Base-by-base conservation (phyloP, 2,329 filamentous ascomycete species). In the Aureobasidium subglaciale region DNA sequence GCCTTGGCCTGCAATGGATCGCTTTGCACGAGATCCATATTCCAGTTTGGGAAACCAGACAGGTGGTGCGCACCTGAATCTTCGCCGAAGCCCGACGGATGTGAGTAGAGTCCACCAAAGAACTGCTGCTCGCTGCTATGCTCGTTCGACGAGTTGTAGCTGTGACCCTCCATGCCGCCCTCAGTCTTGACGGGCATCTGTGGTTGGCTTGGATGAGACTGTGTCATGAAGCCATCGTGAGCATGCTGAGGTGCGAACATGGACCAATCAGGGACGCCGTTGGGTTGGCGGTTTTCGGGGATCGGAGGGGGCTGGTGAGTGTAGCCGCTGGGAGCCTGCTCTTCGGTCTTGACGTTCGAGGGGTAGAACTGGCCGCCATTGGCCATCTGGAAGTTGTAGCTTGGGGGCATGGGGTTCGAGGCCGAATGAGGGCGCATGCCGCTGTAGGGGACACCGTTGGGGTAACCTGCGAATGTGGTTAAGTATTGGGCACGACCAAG, bases 51-150 rank as follows among this genome's bases (percentile, higher is more conserved):
- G 45, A 69, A 66, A 60, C 67, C 64, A 37, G 64, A 64, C 54
- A 68, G 67, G 58, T 63, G 63, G 48, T 65, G 61, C 57, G 68
- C 65, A 60, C 59, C 59, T 60, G 57, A 56, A 53, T 58, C 55
- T 50, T 60, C 59, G 46, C 55, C 57, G 52, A 57, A 60, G 22
- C 65, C 68, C 69, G 63, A 73, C 62, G 68, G 65, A 62, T 73
- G 71, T 65, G 73, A 72, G 64, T 75, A 77, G 48, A 77, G 67
- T 64, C 70, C 71, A 68, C 69, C 72, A 70, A 77, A 75, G 70
- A 77, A 73, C 67, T 68, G 73, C 62, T 75, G 71, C 67, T 73
- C 70, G 61, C 68, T 68, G 64, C 70, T 67, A 30, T 55, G 50
- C 64, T 75, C 72, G 67, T 71, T 68, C 61, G 69, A 61, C 50